Conservation (phyloP, 2,329 filamentous ascomycete species). For the Pseudogymnoascus sp. region DNA sequence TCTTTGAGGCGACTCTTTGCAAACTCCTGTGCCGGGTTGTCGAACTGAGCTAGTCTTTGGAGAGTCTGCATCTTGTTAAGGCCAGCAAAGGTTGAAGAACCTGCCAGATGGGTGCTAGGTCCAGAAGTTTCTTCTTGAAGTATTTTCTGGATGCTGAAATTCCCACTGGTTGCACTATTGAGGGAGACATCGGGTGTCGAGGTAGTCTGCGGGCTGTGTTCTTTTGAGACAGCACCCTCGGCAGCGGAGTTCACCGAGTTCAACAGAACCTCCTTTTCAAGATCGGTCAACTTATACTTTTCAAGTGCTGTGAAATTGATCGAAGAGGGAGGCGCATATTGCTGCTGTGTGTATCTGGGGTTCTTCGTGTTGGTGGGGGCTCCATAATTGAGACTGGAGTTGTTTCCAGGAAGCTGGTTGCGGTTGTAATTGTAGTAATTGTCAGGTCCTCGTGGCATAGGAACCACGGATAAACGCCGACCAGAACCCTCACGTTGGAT, state of each 20-base stretch:
- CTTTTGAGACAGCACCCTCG: background rate
- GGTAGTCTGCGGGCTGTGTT: background rate
- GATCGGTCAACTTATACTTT: background rate
- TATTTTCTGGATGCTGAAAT: conserved; percentile 7
- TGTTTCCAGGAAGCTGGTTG: conserved; percentile 4
- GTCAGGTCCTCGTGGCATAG: background rate
- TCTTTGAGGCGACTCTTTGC: conserved; percentile 22
- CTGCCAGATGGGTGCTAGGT: background rate
- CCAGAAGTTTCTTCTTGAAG: background rate
- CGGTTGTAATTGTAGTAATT: background rate
- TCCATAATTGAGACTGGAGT: background rate
- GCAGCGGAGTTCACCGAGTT: background rate
- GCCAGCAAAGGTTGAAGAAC: conserved; percentile 15
- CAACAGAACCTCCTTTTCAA: conserved; percentile 10
- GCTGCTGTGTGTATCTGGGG: background rate
- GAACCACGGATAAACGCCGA: conserved; percentile 14
- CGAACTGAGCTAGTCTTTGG: conserved; percentile 25
- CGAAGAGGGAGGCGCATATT: conserved; percentile 14
- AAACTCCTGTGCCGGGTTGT: conserved; percentile 23
- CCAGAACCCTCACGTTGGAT: conserved; percentile 29
- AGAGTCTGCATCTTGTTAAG: conserved; percentile 28
- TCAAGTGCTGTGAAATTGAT: conserved; percentile 11
- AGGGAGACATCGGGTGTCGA: background rate
- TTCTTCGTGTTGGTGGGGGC: background rate
- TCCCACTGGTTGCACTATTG: background rate